Evolutionary conservation across 768 basidiomycete species (phyloP).

Genomic region (Lentinula lateritia): DNA sequence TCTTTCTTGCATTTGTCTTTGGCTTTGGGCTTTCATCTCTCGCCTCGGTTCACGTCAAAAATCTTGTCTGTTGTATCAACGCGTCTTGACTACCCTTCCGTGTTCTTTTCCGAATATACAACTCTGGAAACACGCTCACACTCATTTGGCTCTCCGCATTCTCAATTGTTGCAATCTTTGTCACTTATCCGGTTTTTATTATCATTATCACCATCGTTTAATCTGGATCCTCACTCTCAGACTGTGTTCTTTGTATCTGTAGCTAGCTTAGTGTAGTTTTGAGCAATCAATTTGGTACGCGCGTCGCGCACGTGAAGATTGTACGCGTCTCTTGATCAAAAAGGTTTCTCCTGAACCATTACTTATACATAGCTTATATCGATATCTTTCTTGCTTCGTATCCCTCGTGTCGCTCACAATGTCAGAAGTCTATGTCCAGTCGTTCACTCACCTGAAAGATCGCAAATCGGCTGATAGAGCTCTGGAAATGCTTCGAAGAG

Average conservation of each 20-base stretch:
- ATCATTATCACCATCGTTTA: neutral
- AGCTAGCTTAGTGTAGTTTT: neutral
- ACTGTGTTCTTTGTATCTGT: neutral
- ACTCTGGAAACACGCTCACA: neutral
- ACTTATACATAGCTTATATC: neutral
- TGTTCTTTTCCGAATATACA: neutral
- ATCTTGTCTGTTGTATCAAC: neutral
- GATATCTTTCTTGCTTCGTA: neutral
- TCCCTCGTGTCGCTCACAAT: slow-evolving; percentile 21
- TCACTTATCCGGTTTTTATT: neutral
- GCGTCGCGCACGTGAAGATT: neutral
- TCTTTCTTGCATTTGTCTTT: slow-evolving; percentile 2
- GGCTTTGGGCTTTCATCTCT: slow-evolving; percentile 5
- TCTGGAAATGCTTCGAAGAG: slow-evolving; percentile 57
- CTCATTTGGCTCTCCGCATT: neutral
- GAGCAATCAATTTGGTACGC: neutral
- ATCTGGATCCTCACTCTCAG: neutral
- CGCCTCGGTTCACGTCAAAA: neutral
- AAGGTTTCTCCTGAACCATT: neutral
- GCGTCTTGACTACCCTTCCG: neutral
- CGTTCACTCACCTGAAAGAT: slow-evolving; percentile 68
- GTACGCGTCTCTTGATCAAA: neutral
- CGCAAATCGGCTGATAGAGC: slow-evolving; percentile 65
- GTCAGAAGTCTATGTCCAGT: slow-evolving; percentile 55
- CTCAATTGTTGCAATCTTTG: neutral